A percentile compares a stretch with the other conserved stretches of the same genome.
These are phyloP conservation scores for Eucalyptus tenuipes DNA, from an alignment of 345 rosid species.

Conservation along the genomic window DNA sequence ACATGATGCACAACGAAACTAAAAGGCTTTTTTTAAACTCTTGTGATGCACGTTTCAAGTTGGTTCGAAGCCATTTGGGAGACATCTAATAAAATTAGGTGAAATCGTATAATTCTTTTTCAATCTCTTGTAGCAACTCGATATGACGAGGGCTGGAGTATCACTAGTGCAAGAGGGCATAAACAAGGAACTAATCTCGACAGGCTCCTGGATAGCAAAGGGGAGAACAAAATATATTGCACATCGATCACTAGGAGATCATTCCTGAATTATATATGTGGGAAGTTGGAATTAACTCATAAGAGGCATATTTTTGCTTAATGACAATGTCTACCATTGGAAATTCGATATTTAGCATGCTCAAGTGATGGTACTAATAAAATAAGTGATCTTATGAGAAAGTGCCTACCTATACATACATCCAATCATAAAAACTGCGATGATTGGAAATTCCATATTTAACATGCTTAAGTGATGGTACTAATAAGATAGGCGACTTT, in stretches of 20 bases:
- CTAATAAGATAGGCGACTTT: not conserved
- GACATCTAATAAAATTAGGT: not conserved
- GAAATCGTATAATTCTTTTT: not conserved
- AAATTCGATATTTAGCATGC: not conserved
- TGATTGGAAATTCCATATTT: not conserved
- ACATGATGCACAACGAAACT: accelerated
- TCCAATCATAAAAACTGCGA: not conserved
- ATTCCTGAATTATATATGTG: not conserved
- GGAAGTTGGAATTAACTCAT: not conserved
- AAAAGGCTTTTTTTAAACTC: not conserved
- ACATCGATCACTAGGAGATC: not conserved
- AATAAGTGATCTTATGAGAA: not conserved
- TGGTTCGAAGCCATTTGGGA: not conserved
- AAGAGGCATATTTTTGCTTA: not conserved
- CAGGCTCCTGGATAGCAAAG: not conserved
- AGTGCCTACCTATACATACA: not conserved
- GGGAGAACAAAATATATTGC: not conserved
- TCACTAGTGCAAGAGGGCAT: not conserved
- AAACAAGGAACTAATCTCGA: not conserved
- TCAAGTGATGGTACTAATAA: not conserved
- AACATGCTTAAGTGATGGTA: not conserved
- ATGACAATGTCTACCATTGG: not conserved
- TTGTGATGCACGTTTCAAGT: accelerated
- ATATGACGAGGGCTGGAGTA: not conserved
- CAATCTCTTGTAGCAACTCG: not conserved